phyloP scores from a whole-genome alignment of 1,284 basidiomycete species.

The Papiliotrema nemorosa region DNA sequence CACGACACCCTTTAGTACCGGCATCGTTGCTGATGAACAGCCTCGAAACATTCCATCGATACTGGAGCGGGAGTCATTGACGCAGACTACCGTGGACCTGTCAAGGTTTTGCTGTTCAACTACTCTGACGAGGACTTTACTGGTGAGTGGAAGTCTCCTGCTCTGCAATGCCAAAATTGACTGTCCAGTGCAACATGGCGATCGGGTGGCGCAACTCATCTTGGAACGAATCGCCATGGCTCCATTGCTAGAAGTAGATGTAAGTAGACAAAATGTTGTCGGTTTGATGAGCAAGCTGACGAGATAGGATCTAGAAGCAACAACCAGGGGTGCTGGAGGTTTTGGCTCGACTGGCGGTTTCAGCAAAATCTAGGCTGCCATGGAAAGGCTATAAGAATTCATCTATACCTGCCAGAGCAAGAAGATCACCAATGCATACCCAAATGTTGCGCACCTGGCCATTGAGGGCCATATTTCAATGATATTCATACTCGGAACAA shows the following conservation, averaged over 20 bases:
- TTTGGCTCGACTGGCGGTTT: slow-evolving; percentile 90
- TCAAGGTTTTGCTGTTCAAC: slow-evolving; percentile 94
- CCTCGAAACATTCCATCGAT: slow-evolving; percentile 96
- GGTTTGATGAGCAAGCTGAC: not conserved
- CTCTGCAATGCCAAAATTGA: slow-evolving; percentile 4
- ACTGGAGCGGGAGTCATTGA: slow-evolving; percentile 97
- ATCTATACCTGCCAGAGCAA: too few species aligned
- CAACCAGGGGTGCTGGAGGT: slow-evolving; percentile 75
- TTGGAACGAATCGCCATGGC: slow-evolving; percentile 88
- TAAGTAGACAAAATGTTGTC: slow-evolving; percentile 45
- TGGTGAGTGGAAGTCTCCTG: slow-evolving; percentile 51
- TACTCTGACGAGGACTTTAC: slow-evolving; percentile 82
- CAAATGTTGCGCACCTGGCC: too few species aligned
- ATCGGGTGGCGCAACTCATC: slow-evolving; percentile 92
- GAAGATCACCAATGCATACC: too few species aligned
- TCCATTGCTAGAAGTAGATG: slow-evolving; percentile 79
- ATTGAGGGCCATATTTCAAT: too few species aligned
- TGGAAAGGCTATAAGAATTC: too few species aligned
- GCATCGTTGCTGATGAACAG: slow-evolving; percentile 51
- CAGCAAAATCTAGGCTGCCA: too few species aligned
- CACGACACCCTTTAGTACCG: slow-evolving; percentile 3
- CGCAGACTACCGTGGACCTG: slow-evolving; percentile 87
- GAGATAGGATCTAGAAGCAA: slow-evolving; percentile 75
- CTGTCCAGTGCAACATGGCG: slow-evolving; percentile 77
- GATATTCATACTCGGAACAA: too few species aligned